phyloP scores from a whole-genome alignment of 1,284 basidiomycete species.

The Leccinum griseonigrum region DNA sequence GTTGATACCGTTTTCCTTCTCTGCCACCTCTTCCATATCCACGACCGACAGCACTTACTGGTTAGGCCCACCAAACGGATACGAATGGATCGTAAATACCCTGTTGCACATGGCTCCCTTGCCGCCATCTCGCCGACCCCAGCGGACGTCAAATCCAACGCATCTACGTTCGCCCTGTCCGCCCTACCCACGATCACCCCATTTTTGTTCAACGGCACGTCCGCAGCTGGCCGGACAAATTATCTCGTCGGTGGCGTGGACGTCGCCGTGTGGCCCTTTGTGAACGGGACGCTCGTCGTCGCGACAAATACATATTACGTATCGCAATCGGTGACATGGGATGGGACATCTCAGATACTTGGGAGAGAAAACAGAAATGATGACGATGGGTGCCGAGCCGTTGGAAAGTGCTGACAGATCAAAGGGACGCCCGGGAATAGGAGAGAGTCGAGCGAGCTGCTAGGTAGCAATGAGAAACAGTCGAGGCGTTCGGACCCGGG shows the following conservation, averaged over 20 bases:
- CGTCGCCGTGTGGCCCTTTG: conserved; percentile 41
- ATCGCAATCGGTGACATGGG: conserved; percentile 24
- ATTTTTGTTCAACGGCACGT: conserved; percentile 38
- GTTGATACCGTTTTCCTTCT: background rate
- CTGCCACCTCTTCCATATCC: too few species aligned
- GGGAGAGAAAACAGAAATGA: too few species aligned
- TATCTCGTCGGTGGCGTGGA: conserved; percentile 37
- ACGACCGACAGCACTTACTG: conserved; percentile 52
- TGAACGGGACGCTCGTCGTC: conserved; percentile 37
- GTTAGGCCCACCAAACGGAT: conserved; percentile 62
- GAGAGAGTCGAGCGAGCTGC: too few species aligned
- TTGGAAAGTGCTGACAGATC: too few species aligned
- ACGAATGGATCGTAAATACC: conserved; percentile 64
- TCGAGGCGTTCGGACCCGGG: too few species aligned
- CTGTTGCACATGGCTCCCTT: conserved; percentile 63
- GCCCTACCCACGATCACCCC: conserved; percentile 39
- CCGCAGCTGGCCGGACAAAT: conserved; percentile 21
- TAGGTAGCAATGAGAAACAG: too few species aligned
- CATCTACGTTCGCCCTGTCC: conserved; percentile 49
- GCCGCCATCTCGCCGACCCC: conserved; percentile 68
- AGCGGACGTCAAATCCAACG: conserved; percentile 55
- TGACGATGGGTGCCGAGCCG: too few species aligned
- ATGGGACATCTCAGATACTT: too few species aligned
- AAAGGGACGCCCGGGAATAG: too few species aligned
- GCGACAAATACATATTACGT: conserved; percentile 43